Conservation (phyloP, 768 basidiomycete genomes). For the Rhodotorula kratochvilovae region DNA sequence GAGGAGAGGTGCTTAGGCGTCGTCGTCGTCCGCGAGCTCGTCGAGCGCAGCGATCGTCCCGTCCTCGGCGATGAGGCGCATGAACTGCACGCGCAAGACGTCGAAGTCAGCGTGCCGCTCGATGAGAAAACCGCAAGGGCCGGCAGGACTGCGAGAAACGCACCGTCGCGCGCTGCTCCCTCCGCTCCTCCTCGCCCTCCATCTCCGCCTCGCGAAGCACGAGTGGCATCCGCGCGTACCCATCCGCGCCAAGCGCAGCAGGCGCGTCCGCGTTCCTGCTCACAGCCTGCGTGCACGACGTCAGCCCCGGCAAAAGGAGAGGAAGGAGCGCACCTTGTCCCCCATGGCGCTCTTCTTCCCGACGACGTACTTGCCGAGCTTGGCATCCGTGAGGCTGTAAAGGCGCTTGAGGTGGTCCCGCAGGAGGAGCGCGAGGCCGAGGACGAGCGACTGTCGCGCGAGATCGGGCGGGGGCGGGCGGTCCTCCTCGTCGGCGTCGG, state of each 20-base stretch:
- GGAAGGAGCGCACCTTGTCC: constrained; percentile 58
- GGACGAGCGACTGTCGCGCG: constrained; percentile 58
- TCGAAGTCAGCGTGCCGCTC: too few relatives aligned
- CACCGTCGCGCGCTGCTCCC: constrained; percentile 63
- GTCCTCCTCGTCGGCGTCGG: background rate
- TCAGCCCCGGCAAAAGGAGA: background rate
- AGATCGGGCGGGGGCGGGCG: constrained; percentile 24
- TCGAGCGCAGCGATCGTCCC: constrained; percentile 32
- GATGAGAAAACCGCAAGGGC: background rate
- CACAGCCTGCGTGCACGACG: constrained; percentile 52
- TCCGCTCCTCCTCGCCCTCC: constrained; percentile 60
- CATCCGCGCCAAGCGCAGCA: constrained; percentile 37
- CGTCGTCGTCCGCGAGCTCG: constrained; percentile 12
- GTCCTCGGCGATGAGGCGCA: constrained; percentile 28
- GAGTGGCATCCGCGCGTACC: constrained; percentile 65
- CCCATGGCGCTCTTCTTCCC: constrained; percentile 87
- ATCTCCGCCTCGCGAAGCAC: constrained; percentile 59
- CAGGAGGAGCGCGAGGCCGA: constrained; percentile 79
- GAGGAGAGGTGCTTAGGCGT: background rate
- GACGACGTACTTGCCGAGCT: constrained; percentile 79
- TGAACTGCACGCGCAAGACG: constrained; percentile 52
- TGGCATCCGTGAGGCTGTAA: constrained; percentile 76
- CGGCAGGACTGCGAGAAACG: constrained; percentile 38
- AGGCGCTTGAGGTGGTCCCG: constrained; percentile 76
- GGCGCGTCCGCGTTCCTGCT: constrained; percentile 51